phyloP scores from a whole-genome alignment of 2,329 filamentous ascomycete genomes.

The Phaeomoniella chlamydospora region DNA sequence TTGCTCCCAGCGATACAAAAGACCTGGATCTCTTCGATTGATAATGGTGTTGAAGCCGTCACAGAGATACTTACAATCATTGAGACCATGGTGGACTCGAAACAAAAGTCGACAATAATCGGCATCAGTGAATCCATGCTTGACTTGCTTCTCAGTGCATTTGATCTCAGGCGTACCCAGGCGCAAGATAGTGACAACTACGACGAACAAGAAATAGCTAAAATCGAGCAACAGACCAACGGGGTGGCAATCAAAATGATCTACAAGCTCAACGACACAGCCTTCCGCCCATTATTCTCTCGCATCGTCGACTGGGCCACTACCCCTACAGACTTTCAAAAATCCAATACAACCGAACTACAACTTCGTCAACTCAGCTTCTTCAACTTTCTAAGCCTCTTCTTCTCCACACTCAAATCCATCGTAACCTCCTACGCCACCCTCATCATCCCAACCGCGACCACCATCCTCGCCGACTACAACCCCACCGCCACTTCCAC shows the following conservation, averaged over 20 bases:
- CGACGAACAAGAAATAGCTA: constrained; percentile 32
- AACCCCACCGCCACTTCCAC: constrained; percentile 1
- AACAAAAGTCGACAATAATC: constrained; percentile 62
- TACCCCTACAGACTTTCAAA: constrained; percentile 12
- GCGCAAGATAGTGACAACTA: constrained; percentile 18
- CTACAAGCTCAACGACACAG: constrained; percentile 88
- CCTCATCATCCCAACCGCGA: constrained; percentile 65
- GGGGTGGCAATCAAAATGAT: constrained; percentile 74
- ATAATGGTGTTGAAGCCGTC: constrained; percentile 44
- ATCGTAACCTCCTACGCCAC: constrained; percentile 87
- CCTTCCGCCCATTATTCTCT: constrained; percentile 83
- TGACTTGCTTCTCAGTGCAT: constrained; percentile 38
- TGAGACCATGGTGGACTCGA: constrained; percentile 56
- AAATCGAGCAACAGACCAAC: constrained; percentile 52
- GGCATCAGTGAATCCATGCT: constrained; percentile 62
- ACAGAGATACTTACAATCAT: constrained; percentile 52
- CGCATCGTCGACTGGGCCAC: constrained; percentile 72
- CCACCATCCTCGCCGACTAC: constrained; percentile 39
- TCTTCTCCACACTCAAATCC: constrained; percentile 32
- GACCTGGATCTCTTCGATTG: constrained; percentile 54
- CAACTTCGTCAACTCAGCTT: constrained; percentile 47
- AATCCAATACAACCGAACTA: constrained; percentile 13
- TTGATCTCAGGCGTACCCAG: constrained; percentile 31
- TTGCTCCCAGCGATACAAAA: constrained; percentile 58
- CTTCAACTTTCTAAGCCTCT: constrained; percentile 7